These are phyloP conservation scores for Aspergillus sp. DNA, from an alignment of 2,329 filamentous ascomycete species.

Conservation along the genomic window DNA sequence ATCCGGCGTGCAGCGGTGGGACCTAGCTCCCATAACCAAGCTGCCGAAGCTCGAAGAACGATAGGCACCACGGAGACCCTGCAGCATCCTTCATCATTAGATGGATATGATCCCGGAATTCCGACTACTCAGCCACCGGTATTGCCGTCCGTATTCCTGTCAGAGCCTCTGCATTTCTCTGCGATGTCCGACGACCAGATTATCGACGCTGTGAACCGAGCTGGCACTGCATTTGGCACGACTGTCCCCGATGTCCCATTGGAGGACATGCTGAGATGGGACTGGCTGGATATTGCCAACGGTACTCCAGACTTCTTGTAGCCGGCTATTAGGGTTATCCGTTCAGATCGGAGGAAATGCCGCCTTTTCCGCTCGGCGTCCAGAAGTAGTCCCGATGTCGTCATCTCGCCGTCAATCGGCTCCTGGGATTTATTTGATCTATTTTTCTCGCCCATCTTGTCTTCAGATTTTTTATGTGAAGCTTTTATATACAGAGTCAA, in stretches of 20 bases:
- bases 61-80: conserved; percentile 8
- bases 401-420: conserved; percentile 10
- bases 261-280: conserved; percentile 52
- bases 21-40: conserved; percentile 8
- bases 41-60: conserved; percentile 2
- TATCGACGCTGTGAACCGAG: conserved; percentile 56
- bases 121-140: conserved; percentile 19
- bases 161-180: conserved; percentile 54
- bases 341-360: not conserved
- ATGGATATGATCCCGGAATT: conserved; percentile 14
- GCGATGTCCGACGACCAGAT: conserved; percentile 64
- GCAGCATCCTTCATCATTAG: conserved; percentile 8
- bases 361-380: conserved; percentile 13
- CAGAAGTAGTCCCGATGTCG: conserved; percentile 22
- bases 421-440: conserved; percentile 7
- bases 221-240: conserved; percentile 51
- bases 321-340: not conserved
- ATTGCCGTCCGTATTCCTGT: conserved; percentile 32
- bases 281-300: conserved; percentile 45
- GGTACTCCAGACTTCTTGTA: conserved; percentile 15
- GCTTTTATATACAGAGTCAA: not conserved
- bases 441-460: not conserved
- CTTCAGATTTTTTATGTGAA: too few relatives aligned
- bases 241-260: conserved; percentile 50
- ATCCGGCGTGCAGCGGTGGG: conserved; percentile 31